phyloP scores from a whole-genome alignment of 2,329 filamentous ascomycete species.

The Hypoxylon sp. region DNA sequence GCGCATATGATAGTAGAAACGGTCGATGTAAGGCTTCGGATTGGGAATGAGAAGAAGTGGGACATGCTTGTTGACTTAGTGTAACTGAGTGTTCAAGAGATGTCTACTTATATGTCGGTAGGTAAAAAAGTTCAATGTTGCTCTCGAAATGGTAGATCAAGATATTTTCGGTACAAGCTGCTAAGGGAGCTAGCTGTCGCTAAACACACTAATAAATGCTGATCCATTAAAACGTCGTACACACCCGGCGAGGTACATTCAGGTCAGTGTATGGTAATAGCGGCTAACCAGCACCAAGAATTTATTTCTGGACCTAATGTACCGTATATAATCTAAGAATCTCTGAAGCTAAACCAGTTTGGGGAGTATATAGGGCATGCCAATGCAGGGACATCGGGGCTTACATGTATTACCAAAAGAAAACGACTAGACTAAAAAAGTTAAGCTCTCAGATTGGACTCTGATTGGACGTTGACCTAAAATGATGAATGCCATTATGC shows the following conservation, averaged over 20 bases:
- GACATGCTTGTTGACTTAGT: conserved; percentile 38
- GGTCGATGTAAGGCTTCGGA: conserved; percentile 31
- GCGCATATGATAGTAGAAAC: conserved; percentile 57
- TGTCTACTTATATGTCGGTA: background rate
- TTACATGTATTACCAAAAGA: no score
- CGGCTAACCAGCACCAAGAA: no score
- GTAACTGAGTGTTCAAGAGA: no score
- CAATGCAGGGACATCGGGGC: background rate
- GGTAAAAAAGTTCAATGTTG: no score
- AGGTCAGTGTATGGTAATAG: background rate
- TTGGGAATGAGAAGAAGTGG: conserved; percentile 32
- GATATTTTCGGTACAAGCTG: background rate
- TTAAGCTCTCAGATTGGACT: no score
- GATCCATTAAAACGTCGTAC: background rate
- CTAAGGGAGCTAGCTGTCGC: background rate
- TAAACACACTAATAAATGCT: background rate
- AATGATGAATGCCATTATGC: conserved; percentile 7
- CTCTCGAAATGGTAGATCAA: background rate
- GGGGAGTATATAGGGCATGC: background rate
- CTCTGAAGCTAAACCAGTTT: background rate
- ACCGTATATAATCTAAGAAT: no score
- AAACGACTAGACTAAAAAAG: background rate
- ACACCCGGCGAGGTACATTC: background rate
- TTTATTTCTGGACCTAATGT: no score
- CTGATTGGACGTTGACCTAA: background rate